phyloP scores from a whole-genome alignment of 352 stramenopile species.

The Phytopythium aichiense region DNA sequence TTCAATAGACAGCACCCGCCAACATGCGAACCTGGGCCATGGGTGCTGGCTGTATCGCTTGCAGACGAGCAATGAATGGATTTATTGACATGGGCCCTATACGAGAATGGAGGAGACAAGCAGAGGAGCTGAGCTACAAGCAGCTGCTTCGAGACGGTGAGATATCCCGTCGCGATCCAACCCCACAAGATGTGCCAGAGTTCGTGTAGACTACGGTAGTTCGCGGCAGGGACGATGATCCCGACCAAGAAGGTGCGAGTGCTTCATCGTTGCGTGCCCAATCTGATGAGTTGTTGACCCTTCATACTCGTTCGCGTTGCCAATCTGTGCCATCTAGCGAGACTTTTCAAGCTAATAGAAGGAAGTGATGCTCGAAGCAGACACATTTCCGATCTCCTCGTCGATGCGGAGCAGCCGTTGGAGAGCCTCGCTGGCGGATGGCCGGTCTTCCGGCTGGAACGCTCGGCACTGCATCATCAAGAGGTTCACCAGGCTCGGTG shows the following conservation, averaged over 20 bases:
- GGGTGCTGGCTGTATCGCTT: too few species aligned
- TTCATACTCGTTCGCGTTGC: not conserved
- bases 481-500: conserved; percentile 26
- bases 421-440: conserved; percentile 27
- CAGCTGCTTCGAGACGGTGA: not conserved
- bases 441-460: conserved; percentile 40
- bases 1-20: too few species aligned
- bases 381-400: conserved; percentile 20
- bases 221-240: not conserved
- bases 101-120: not conserved
- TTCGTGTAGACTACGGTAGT: not conserved
- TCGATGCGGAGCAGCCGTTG: conserved; percentile 27
- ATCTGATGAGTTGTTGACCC: not conserved
- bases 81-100: too few species aligned
- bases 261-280: not conserved
- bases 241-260: not conserved
- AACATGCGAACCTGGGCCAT: too few species aligned
- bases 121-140: conserved; percentile 1
- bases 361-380: conserved; percentile 5
- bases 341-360: conserved; percentile 4
- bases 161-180: not conserved
- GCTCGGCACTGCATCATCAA: conserved; percentile 36
- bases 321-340: not conserved
- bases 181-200: not conserved
- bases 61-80: too few species aligned